Evolutionary conservation across 2,329 filamentous ascomycete species (phyloP), one percentile per base, ranked within the genome.

Genomic region (Aureobasidium namibiae): DNA sequence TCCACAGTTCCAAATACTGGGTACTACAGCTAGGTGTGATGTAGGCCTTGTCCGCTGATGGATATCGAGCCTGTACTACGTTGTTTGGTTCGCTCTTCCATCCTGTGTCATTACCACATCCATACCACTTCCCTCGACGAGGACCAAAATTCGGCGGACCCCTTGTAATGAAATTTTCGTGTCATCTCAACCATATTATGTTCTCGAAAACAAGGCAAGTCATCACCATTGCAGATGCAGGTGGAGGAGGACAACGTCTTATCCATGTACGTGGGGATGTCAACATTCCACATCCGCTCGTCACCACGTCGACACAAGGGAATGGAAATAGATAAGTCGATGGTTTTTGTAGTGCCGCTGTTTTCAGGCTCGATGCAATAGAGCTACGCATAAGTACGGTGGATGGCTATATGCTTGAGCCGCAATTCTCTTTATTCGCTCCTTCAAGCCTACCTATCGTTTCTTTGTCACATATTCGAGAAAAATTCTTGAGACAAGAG

Each of bases 311-410:
- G 34, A 58, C 54, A 31, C 10, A 18, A 41, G 34, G 34, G 44
- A 58, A 58, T 58, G 54, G 42, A 49, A 49, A 49, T 21, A 58
- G 54, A 58, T 58, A 58, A 49, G 54, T n/a, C 36, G 34, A 11
- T 16, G 2, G 29, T 13, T 2, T 2, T 38, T 23, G 7, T 16
- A 31, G 13, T 11, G 23, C 10, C 26, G 1, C 7, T 56, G 53
- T 56, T 56, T 56, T 4, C 53, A 56, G 16, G n/a, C 3, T 21
- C 13, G 21, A 56, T 38, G n/a, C 14, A 14, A 46, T 23, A 1
- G 9, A 16, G 8, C 10, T 26, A 9, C 6, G 23, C 14, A 48
- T 31, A 58, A 58, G 54, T 56, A 49, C 49, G 29, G 34, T 34
- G 11, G 42, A 24, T 24, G 44, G 39, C 54, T 58, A 44, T 42